A percentile compares a stretch with the other conserved stretches of the same genome.
Conservation (phyloP, 2,329 filamentous ascomycete genomes). For the Sporothrix pallida region DNA sequence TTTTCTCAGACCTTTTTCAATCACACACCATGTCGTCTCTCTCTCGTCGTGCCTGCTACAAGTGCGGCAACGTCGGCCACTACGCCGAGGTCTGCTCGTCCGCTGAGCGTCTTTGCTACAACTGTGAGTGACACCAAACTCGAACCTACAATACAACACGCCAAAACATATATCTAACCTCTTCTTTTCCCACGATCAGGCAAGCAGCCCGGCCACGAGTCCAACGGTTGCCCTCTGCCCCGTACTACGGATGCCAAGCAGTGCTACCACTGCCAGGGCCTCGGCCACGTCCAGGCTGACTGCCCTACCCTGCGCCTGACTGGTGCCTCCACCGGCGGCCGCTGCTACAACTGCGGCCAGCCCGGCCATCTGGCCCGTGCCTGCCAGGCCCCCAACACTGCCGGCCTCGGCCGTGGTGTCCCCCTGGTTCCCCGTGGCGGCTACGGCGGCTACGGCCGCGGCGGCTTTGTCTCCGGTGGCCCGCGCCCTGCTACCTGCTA, state of each 20-base stretch:
- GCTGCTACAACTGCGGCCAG: slow-evolving; percentile 97
- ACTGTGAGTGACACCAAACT: slow-evolving; percentile 69
- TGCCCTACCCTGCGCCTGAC: slow-evolving; percentile 95
- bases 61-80: slow-evolving; percentile 82
- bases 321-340: slow-evolving; percentile 78
- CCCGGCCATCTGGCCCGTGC: slow-evolving; percentile 91
- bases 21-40: slow-evolving; percentile 72
- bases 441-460: slow-evolving; percentile 66
- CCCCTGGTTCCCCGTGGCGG: slow-evolving; percentile 67
- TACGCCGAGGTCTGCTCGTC: slow-evolving; percentile 93
- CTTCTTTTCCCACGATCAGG: slow-evolving; percentile 49
- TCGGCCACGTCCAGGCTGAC: slow-evolving; percentile 97
- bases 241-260: slow-evolving; percentile 98
- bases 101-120: slow-evolving; percentile 98
- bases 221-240: slow-evolving; percentile 94
- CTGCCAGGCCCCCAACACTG: slow-evolving; percentile 76
- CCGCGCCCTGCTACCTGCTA: slow-evolving; percentile 74
- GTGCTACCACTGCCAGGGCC: slow-evolving; percentile 99
- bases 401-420: slow-evolving; percentile 67
- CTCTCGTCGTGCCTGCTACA: slow-evolving; percentile 83
- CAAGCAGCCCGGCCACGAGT: slow-evolving; percentile 94
- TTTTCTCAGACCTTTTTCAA: slow-evolving; percentile 36
- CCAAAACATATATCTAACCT: slow-evolving; percentile 34
- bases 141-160: slow-evolving; percentile 32
- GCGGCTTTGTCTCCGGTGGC: slow-evolving; percentile 70